Evolutionary conservation across 2,329 filamentous ascomycete species (phyloP).

Genomic region (Pyrenophora graminea): DNA sequence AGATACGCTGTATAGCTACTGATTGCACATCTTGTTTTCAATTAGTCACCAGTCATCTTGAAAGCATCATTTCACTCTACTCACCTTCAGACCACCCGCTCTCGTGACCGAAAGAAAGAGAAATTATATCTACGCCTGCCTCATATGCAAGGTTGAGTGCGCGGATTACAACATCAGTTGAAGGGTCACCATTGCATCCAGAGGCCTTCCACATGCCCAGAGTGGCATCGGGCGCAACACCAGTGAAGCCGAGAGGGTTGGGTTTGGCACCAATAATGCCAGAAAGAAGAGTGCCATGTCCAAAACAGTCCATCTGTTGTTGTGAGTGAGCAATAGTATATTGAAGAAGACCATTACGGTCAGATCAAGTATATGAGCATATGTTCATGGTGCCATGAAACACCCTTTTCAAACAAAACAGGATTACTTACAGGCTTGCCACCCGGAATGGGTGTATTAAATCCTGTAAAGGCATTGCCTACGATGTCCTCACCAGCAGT

Average conservation of each 20-base stretch:
- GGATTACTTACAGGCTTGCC: neutral
- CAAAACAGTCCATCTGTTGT: neutral
- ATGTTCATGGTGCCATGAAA: no score
- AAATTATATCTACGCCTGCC: conserved; percentile 1
- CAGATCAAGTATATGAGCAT: neutral
- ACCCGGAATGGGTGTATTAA: neutral
- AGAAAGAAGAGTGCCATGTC: conserved; percentile 1
- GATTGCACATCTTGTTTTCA: no score
- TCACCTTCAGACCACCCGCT: neutral
- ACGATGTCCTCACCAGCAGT: neutral
- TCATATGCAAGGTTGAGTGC: neutral
- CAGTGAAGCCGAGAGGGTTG: neutral
- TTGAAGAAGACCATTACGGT: no score
- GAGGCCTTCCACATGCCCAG: neutral
- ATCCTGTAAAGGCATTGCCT: neutral
- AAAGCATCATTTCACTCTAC: no score
- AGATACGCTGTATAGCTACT: no score
- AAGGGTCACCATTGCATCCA: neutral
- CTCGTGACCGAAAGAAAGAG: neutral
- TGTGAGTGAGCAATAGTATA: no score
- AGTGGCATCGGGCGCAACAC: neutral
- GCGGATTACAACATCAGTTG: neutral
- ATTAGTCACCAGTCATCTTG: no score
- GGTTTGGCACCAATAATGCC: neutral
- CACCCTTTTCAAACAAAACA: neutral